A percentile compares a stretch with the other conserved stretches of the same genome.
phyloP scores from a whole-genome alignment of 352 stramenopile species.

The Phytophthora sojae region DNA sequence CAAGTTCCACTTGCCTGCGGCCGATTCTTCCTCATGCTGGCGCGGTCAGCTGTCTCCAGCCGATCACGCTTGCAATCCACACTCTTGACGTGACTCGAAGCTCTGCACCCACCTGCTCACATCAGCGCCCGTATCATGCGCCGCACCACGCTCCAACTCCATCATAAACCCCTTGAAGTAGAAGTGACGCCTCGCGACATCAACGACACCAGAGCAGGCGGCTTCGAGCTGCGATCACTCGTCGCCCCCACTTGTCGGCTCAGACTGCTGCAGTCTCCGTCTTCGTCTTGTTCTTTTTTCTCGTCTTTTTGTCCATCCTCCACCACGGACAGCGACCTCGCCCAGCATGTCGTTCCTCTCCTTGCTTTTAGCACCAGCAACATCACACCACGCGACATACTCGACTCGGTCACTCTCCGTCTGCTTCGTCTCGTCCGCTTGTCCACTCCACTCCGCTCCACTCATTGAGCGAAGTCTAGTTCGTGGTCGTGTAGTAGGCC shows the following conservation, averaged over 20 bases:
- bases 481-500: constrained; percentile 57
- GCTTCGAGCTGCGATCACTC: constrained; percentile 42
- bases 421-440: constrained; percentile 22
- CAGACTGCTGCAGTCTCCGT: constrained; percentile 41
- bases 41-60: constrained; percentile 4
- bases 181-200: constrained; percentile 25
- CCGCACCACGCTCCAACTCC: constrained; percentile 26
- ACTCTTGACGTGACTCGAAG: constrained; percentile 36
- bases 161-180: constrained; percentile 37
- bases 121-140: constrained; percentile 11
- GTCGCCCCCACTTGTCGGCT: constrained; percentile 29
- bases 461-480: constrained; percentile 34
- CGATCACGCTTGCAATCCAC: constrained; percentile 18
- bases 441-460: constrained; percentile 12
- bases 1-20: constrained; percentile 59
- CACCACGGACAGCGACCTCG: constrained; percentile 20
- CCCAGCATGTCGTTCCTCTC: constrained; percentile 11
- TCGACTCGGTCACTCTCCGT: constrained; percentile 14
- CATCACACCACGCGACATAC: constrained; percentile 26
- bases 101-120: constrained; percentile 26
- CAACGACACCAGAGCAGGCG: constrained; percentile 17
- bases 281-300: constrained; percentile 40
- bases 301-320: constrained; percentile 39
- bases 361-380: constrained; percentile 39
- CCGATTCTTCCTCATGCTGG: constrained; percentile 31